phyloP scores from a whole-genome alignment of 306 rosid species.

The Ceratonia siliqua region DNA sequence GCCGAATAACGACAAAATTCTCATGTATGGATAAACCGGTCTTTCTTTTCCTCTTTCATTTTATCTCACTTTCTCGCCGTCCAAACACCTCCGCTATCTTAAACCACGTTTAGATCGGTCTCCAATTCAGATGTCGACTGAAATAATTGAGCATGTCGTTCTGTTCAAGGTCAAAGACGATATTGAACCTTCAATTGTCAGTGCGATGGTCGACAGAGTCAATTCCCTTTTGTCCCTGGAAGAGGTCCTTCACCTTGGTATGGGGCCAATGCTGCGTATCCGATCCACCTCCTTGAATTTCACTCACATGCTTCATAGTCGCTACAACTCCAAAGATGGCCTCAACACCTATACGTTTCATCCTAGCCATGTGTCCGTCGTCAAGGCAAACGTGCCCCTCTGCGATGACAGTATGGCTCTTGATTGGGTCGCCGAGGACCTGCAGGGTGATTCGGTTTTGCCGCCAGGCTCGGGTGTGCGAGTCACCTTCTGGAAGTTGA shows the following conservation, averaged over 20 bases:
- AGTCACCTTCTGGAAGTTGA: constrained; percentile 55
- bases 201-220: constrained; percentile 45
- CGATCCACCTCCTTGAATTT: constrained; percentile 49
- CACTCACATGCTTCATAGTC: constrained; percentile 75
- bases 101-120: not conserved
- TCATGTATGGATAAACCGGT: too few relatives aligned
- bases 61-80: not conserved
- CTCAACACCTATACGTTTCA: constrained; percentile 52
- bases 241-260: constrained; percentile 56
- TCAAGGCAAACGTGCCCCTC: constrained; percentile 47
- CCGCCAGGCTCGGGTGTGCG: constrained; percentile 51
- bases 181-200: constrained; percentile 42
- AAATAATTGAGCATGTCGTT: constrained; percentile 61
- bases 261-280: constrained; percentile 45
- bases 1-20: too few relatives aligned
- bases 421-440: constrained; percentile 55
- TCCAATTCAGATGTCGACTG: constrained; percentile 12
- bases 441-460: not conserved
- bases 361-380: constrained; percentile 55
- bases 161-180: constrained; percentile 61
- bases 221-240: constrained; percentile 54
- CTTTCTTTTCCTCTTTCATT: not conserved
- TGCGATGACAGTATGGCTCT: constrained; percentile 65
- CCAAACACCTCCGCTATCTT: not conserved
- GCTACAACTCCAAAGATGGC: constrained; percentile 57